These are phyloP conservation scores for Coemansia sp. DNA, from an alignment of 192 early-diverging fungal species.

Conservation along the genomic window DNA sequence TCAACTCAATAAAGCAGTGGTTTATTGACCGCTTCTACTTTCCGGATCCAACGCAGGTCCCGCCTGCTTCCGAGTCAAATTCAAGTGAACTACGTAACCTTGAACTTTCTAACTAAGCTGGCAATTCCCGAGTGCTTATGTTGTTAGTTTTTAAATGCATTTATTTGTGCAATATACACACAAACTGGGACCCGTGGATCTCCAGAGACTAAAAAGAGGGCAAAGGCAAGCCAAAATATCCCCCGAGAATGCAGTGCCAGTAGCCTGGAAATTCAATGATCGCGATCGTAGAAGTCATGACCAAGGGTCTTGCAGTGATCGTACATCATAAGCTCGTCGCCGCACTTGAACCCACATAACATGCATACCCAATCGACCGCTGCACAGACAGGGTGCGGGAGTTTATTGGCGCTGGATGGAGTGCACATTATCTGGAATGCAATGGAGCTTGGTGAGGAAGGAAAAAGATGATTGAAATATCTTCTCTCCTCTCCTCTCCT, in stretches of 20 bases:
- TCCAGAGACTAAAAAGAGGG: too few species aligned
- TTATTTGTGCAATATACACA: too few species aligned
- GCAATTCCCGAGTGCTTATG: too few species aligned
- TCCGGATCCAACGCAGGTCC: slow-evolving; percentile 46
- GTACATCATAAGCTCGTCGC: slow-evolving; percentile 16
- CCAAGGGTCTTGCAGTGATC: slow-evolving; percentile 16
- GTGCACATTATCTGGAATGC: background rate
- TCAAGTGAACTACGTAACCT: slow-evolving; percentile 32
- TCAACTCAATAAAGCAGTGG: slow-evolving; percentile 43
- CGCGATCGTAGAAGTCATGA: slow-evolving; percentile 12
- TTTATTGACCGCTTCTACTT: slow-evolving; percentile 52
- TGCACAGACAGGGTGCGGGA: slow-evolving; percentile 13
- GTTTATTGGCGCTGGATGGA: background rate
- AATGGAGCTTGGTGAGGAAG: background rate
- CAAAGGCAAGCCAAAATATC: too few species aligned
- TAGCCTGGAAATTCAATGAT: background rate
- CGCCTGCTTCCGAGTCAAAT: slow-evolving; percentile 25
- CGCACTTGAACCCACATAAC: slow-evolving; percentile 20
- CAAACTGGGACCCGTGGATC: too few species aligned
- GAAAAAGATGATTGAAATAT: too few species aligned
- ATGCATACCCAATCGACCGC: slow-evolving; percentile 30
- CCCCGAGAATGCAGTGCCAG: too few species aligned
- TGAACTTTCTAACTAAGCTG: background rate
- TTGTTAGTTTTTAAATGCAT: too few species aligned
- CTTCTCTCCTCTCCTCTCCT: too few species aligned